Base-by-base conservation (phyloP, 1,284 basidiomycete genomes). In the Cryptococcus sp. region DNA sequence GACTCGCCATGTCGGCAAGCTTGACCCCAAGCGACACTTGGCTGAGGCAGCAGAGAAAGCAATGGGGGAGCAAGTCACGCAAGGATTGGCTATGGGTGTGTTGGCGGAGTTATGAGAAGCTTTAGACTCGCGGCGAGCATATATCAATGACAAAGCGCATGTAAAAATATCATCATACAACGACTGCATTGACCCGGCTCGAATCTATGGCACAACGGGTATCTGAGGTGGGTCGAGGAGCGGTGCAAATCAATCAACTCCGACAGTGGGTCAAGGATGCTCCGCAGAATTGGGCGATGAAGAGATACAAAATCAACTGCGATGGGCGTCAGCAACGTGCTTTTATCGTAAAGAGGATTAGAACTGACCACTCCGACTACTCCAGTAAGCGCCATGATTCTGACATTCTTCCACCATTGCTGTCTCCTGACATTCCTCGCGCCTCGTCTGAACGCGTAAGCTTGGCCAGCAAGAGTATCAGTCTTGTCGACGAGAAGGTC, bases 401-500 rank as follows among this genome's bases (percentile, higher is more conserved):
- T 88, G 63, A 83, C 87, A 73, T 92, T 95, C 79, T 87, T 88
- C 93, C 93, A 99, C 91, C 95, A 98, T 89, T 97, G 95, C 75
- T 94, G 88, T 62, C 93, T 83, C 47, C 95, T 82, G 16, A 94
- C 87, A 1, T 84, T 87, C 41, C 93, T 84, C 6, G 94, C 93
- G 3, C 95, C 91, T 52, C 95, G 83, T 48, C 94, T 81, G 81
- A 99, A 99, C 2, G 93, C 93, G n/a, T 91, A 90, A 7, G 94
- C 93, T 78, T 99, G 94, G 27, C 88, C 88, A 3, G 92, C 91
- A 84, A 98, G 92, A 59, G 86, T 90, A 75, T 98, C 94, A 35
- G 95, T 99, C 83, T 98, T 94, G 82, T 98, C 93, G 47, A 99
- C 90, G 45, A 99, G 84, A 20, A 98, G 82, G 75, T 98, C 95